Evolutionary conservation across 2,329 filamentous ascomycete species (phyloP).

Genomic region (Zymoseptoria passerinii): DNA sequence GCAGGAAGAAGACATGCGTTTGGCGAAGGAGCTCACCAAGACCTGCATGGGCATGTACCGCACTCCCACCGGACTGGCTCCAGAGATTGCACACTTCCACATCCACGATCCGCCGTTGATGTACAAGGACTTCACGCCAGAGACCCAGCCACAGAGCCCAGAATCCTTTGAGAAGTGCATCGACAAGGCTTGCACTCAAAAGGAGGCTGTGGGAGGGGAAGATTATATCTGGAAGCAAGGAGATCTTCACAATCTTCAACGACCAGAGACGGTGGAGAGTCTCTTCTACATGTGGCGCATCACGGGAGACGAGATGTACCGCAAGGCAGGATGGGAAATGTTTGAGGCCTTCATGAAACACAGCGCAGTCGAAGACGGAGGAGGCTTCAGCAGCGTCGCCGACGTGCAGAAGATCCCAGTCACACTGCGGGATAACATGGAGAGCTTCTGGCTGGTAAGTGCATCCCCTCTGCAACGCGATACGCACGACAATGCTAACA

Average conservation of each 20-base stretch:
- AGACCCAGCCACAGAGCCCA: slow-evolving; percentile 41
- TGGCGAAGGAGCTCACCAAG: slow-evolving; percentile 85
- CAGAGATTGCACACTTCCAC: slow-evolving; percentile 89
- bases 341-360: slow-evolving; percentile 85
- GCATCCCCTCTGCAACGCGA: background rate
- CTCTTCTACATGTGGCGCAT: slow-evolving; percentile 99
- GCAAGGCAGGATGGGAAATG: slow-evolving; percentile 98
- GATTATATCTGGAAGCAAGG: slow-evolving; percentile 73
- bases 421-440: slow-evolving; percentile 77
- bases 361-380: slow-evolving; percentile 67
- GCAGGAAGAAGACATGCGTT: slow-evolving; percentile 77
- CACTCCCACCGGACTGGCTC: slow-evolving; percentile 83
- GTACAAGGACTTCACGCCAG: slow-evolving; percentile 45
- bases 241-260: slow-evolving; percentile 89
- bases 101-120: slow-evolving; percentile 60
- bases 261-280: slow-evolving; percentile 93
- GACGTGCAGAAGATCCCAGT: slow-evolving; percentile 69
- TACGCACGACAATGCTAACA: background rate
- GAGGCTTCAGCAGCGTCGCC: slow-evolving; percentile 72
- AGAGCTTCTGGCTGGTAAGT: slow-evolving; percentile 92
- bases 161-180: slow-evolving; percentile 31
- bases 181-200: slow-evolving; percentile 34
- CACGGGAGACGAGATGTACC: slow-evolving; percentile 79
- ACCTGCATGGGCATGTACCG: slow-evolving; percentile 99
- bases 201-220: slow-evolving; percentile 54